phyloP scores from a whole-genome alignment of 2,329 filamentous ascomycete genomes.

The Diaporthe sp. region DNA sequence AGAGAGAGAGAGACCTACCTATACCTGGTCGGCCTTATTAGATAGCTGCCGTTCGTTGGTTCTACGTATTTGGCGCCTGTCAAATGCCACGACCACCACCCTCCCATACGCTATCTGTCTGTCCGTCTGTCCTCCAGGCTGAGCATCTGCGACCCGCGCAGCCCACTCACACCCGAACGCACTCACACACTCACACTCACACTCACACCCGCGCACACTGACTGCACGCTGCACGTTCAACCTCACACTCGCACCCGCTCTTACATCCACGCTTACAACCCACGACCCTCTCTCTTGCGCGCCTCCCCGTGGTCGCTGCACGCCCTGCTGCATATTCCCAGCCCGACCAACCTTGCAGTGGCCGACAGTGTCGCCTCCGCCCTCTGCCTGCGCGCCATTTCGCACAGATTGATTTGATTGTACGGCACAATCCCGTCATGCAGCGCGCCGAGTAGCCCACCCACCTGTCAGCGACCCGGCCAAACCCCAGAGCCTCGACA shows the following conservation, averaged over 20 bases:
- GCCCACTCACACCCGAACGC: not conserved
- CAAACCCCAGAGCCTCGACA: conserved; percentile 9
- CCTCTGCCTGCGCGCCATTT: conserved; percentile 5
- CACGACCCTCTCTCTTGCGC: not conserved
- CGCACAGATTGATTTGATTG: conserved; percentile 11
- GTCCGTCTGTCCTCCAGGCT: conserved; percentile 12
- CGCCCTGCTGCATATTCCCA: conserved; percentile 10
- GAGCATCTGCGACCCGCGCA: conserved; percentile 25
- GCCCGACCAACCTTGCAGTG: not conserved
- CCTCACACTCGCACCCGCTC: conserved; percentile 9
- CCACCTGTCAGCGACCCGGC: conserved; percentile 9
- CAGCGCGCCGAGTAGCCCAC: conserved; percentile 28
- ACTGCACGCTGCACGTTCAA: conserved; percentile 8
- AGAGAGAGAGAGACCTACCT: not conserved
- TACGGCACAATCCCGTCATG: conserved; percentile 12
- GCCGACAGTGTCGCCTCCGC: not conserved
- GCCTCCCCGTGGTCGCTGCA: not conserved
- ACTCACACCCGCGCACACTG: not conserved
- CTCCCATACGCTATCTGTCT: conserved; percentile 2
- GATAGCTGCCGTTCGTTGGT: conserved; percentile 23
- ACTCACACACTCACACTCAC: not conserved
- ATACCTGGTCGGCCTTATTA: not conserved
- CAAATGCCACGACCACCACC: conserved; percentile 36
- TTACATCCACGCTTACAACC: conserved; percentile 8
- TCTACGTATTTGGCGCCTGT: conserved; percentile 34